These are phyloP conservation scores for Aspergillus olivimuriae DNA, from an alignment of 495 filamentous ascomycete genomes.

Conservation along the genomic window DNA sequence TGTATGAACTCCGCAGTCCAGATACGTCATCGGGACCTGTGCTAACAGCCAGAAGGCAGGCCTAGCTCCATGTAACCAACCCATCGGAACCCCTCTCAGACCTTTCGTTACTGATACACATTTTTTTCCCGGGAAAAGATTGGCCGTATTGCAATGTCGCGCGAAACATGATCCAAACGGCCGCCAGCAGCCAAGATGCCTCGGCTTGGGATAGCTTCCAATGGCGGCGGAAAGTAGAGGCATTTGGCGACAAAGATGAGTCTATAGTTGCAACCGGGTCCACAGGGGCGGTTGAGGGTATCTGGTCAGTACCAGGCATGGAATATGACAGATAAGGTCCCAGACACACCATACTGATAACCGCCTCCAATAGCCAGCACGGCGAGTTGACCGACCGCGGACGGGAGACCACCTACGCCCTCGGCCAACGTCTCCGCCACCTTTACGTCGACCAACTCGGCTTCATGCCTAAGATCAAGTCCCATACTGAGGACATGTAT, in stretches of 20 bases:
- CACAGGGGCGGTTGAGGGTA: slow-evolving; percentile 59
- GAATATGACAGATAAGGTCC: neutral
- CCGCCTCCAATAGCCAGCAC: slow-evolving; percentile 46
- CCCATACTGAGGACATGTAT: slow-evolving; percentile 66
- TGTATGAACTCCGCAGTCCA: slow-evolving; percentile 32
- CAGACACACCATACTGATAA: slow-evolving; percentile 10
- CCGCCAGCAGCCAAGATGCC: slow-evolving; percentile 52
- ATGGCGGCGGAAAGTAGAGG: slow-evolving; percentile 76
- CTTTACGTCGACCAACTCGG: slow-evolving; percentile 85
- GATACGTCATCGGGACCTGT: neutral
- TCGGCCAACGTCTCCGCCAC: slow-evolving; percentile 70
- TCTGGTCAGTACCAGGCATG: slow-evolving; percentile 49
- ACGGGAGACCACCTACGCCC: slow-evolving; percentile 71
- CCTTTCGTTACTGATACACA: slow-evolving; percentile 12
- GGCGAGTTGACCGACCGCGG: slow-evolving; percentile 88
- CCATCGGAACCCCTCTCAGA: neutral
- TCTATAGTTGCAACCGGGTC: slow-evolving; percentile 62
- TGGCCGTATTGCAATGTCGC: slow-evolving; percentile 92
- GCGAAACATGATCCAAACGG: slow-evolving; percentile 61
- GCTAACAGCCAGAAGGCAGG: slow-evolving; percentile 51
- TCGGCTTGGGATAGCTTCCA: slow-evolving; percentile 60
- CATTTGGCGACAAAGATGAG: slow-evolving; percentile 66
- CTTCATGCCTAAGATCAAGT: slow-evolving; percentile 69
- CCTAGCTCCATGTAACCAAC: slow-evolving; percentile 55
- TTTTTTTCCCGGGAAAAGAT: slow-evolving; percentile 33